Conservation (phyloP, 257 asterid genomes). For the Rehmannia glutinosa region DNA sequence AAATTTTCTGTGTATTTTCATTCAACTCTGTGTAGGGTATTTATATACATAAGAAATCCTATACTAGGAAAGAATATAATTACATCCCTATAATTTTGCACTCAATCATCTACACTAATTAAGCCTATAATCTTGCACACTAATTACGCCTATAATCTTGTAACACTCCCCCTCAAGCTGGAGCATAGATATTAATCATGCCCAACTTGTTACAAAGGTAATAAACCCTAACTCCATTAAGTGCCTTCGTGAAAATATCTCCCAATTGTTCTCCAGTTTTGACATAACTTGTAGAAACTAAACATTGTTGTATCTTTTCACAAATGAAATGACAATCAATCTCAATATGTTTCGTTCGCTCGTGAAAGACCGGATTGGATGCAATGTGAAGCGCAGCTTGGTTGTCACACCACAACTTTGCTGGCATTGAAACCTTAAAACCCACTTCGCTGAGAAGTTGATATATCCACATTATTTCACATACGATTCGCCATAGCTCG, state of each 20-base stretch:
- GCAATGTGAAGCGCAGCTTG: background rate
- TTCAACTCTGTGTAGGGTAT: no score
- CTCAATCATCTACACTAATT: no score
- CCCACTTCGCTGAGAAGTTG: background rate
- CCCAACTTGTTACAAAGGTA: constrained; percentile 2
- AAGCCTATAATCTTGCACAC: no score
- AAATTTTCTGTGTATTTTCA: no score
- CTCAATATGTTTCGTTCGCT: background rate
- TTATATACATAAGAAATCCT: no score
- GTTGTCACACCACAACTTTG: background rate
- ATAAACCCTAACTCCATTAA: background rate
- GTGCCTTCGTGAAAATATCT: background rate
- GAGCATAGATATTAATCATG: background rate
- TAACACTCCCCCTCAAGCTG: background rate
- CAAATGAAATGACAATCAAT: background rate
- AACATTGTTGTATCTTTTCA: background rate
- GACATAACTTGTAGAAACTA: background rate
- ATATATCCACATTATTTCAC: background rate
- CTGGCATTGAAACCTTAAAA: background rate
- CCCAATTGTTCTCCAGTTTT: background rate
- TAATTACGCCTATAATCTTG: no score
- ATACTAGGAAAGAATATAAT: no score
- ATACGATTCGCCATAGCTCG: background rate
- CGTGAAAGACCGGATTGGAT: background rate
- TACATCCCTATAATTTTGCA: no score